Conservation (phyloP, 805 yeast species). For the Teunomyces aglyptinius region DNA sequence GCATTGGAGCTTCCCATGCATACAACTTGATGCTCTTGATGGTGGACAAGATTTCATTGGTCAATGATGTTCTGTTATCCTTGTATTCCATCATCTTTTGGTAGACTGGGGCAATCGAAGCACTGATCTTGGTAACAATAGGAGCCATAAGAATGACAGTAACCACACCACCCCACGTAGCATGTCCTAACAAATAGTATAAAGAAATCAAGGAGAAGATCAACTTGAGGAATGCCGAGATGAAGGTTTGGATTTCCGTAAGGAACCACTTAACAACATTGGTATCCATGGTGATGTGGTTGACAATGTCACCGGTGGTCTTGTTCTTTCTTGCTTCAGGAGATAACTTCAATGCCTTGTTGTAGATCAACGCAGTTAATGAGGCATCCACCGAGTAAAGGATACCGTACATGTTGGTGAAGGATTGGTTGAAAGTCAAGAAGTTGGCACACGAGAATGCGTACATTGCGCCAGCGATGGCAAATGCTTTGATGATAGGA, state of each 20-base stretch:
- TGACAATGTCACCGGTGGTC: conserved; percentile 34
- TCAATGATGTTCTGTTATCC: conserved; percentile 37
- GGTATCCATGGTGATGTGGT: conserved; percentile 32
- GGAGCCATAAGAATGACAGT: conserved; percentile 35
- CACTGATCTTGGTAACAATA: conserved; percentile 23
- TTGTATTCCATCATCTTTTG: conserved; percentile 31
- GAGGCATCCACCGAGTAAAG: conserved; percentile 18
- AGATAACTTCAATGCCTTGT: conserved; percentile 27
- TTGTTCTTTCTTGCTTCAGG: conserved; percentile 32
- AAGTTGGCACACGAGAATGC: conserved; percentile 22
- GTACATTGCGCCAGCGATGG: conserved; percentile 25
- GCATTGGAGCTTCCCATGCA: conserved; percentile 43
- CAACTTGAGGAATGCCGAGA: conserved; percentile 25
- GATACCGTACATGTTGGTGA: conserved; percentile 12
- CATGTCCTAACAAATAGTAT: conserved; percentile 32
- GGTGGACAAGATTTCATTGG: conserved; percentile 37
- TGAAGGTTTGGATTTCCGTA: conserved; percentile 16
- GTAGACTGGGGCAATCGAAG: conserved; percentile 24
- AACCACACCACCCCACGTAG: conserved; percentile 36
- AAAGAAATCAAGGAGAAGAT: conserved; percentile 29
- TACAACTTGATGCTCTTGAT: conserved; percentile 40
- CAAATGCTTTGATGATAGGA: conserved; percentile 27
- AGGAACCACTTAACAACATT: conserved; percentile 15
- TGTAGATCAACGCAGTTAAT: conserved; percentile 24
- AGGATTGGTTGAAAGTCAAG: conserved; percentile 22